Evolutionary conservation across 129 eudicot species (phyloP).

Genomic region (Arctium minus): DNA sequence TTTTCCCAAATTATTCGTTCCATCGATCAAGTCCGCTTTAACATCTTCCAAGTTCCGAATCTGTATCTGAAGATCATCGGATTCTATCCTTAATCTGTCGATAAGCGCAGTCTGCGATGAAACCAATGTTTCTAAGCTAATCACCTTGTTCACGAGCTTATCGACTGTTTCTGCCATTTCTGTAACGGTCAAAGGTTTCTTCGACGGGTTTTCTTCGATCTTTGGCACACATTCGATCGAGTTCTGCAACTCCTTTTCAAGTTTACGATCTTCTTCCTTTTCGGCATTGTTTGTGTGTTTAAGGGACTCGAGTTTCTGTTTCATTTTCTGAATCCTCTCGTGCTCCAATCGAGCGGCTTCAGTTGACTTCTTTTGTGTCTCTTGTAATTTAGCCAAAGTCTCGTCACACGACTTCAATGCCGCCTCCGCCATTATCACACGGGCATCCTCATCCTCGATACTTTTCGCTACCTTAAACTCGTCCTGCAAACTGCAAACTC

Average conservation of each 20-base stretch:
- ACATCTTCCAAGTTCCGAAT: constrained; percentile 63
- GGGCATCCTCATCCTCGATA: constrained; percentile 89
- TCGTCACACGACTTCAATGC: constrained; percentile 80
- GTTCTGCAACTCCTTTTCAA: not conserved
- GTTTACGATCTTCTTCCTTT: not conserved
- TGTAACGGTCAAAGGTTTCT: constrained; percentile 48
- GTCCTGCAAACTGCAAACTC: constrained; percentile 58
- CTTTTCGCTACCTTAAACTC: constrained; percentile 51
- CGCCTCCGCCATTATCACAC: constrained; percentile 79
- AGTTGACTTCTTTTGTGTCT: constrained; percentile 51
- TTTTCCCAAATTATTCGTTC: constrained; percentile 31
- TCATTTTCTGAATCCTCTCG: constrained; percentile 42
- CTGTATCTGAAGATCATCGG: constrained; percentile 68
- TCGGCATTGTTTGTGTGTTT: constrained; percentile 28
- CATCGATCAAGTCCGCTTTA: constrained; percentile 42
- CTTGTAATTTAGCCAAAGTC: constrained; percentile 58
- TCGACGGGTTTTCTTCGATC: constrained; percentile 23
- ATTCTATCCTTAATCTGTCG: constrained; percentile 56
- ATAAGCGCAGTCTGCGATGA: constrained; percentile 76
- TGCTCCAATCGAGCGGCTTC: constrained; percentile 48
- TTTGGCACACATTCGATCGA: not conserved
- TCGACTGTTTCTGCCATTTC: constrained; percentile 84
- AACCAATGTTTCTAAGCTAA: constrained; percentile 60
- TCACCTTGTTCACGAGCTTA: constrained; percentile 73
- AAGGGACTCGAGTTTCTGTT: constrained; percentile 41